Evolutionary conservation across 495 filamentous ascomycete species (phyloP).

Genomic region (Penicillium coffeae): DNA sequence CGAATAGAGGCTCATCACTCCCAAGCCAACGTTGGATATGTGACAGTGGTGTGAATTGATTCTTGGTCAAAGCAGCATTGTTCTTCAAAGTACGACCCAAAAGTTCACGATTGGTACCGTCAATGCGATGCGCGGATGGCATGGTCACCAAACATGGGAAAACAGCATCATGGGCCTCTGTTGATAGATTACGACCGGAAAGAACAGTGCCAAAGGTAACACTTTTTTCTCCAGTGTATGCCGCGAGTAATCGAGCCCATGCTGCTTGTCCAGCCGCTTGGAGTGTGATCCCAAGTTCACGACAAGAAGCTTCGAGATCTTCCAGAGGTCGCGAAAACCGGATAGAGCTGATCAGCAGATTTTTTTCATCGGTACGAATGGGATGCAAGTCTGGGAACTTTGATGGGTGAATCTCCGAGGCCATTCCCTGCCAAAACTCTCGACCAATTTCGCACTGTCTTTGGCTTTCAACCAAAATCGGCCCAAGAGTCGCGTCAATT

Average conservation of each 20-base stretch:
- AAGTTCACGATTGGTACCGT: conserved; percentile 49
- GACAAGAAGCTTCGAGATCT: conserved; percentile 51
- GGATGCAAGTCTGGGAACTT: conserved; percentile 70
- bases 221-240: conserved; percentile 64
- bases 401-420: conserved; percentile 49
- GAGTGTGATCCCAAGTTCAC: conserved; percentile 55
- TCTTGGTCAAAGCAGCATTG: conserved; percentile 56
- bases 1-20: conserved; percentile 60
- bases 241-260: conserved; percentile 66
- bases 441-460: conserved; percentile 30
- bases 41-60: conserved; percentile 66
- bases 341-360: conserved; percentile 36
- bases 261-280: conserved; percentile 70
- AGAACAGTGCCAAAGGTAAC: conserved; percentile 72
- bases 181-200: conserved; percentile 58
- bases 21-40: conserved; percentile 66
- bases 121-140: conserved; percentile 54
- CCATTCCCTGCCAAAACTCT: conserved; percentile 59
- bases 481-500: conserved; percentile 42
- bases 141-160: conserved; percentile 76
- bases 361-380: conserved; percentile 36
- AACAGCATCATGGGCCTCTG: conserved; percentile 47
- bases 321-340: conserved; percentile 31
- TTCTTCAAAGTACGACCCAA: conserved; percentile 54
- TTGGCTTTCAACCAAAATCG: conserved; percentile 47